phyloP scores from a whole-genome alignment of 202 grass and related monocot genomes.

The Schoenoplectus triqueter region DNA sequence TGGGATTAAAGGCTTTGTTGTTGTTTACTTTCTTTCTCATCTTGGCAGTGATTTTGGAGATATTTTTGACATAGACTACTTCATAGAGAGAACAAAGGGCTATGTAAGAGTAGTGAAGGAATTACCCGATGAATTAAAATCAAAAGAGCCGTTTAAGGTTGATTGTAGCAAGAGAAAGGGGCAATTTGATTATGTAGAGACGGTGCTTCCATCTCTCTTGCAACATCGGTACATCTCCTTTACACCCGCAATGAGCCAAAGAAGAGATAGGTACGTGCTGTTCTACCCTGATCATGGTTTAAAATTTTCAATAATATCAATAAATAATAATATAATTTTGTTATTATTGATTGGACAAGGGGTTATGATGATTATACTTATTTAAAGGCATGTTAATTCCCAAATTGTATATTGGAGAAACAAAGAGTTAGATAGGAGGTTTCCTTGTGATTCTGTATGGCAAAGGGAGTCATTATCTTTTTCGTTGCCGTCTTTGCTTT shows the following conservation, averaged over 20 bases:
- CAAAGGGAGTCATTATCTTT: not conserved
- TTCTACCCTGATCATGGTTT: not conserved
- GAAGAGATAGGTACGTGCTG: slow-evolving; percentile 83
- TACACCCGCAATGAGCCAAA: slow-evolving; percentile 78
- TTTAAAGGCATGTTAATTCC: not conserved
- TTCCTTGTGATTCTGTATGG: not conserved
- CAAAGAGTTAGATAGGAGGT: not conserved
- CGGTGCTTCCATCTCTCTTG: slow-evolving; percentile 69
- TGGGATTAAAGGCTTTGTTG: no score
- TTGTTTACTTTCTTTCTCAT: slow-evolving; percentile 37
- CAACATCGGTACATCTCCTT: slow-evolving; percentile 78
- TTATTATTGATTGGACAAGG: no score
- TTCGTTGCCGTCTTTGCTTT: not conserved
- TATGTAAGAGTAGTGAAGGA: slow-evolving; percentile 79
- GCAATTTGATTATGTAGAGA: slow-evolving; percentile 78
- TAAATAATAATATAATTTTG: not conserved
- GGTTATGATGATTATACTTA: not conserved
- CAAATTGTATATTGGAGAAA: slow-evolving; percentile 6
- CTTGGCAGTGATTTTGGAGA: slow-evolving; percentile 81
- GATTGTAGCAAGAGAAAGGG: slow-evolving; percentile 92
- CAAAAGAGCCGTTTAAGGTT: slow-evolving; percentile 76
- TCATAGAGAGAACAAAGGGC: slow-evolving; percentile 82
- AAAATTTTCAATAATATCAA: not conserved
- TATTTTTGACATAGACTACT: slow-evolving; percentile 92
- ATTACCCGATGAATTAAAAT: slow-evolving; percentile 63